These are phyloP conservation scores for Monosporozyma servazzii DNA, from an alignment of 805 yeast genomes.

Conservation along the genomic window DNA sequence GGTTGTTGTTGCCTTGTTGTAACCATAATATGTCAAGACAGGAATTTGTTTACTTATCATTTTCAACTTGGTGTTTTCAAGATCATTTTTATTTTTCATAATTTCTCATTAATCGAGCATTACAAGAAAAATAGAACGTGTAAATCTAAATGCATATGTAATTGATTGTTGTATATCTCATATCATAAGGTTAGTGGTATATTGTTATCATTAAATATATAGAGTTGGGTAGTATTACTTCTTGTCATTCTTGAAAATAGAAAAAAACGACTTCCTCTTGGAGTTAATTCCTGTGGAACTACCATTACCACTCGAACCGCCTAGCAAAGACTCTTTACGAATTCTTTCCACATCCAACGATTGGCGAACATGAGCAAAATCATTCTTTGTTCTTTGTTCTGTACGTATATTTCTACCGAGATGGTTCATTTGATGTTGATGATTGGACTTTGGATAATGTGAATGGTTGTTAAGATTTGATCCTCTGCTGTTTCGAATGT, in stretches of 20 bases:
- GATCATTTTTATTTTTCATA: not conserved
- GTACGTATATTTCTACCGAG: not conserved
- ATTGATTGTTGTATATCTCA: not conserved
- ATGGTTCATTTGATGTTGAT: not conserved
- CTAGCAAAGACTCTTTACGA: constrained; percentile 7
- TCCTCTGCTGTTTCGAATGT: not conserved
- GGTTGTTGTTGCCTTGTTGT: not conserved
- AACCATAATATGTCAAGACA: not conserved
- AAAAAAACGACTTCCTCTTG: constrained; percentile 22
- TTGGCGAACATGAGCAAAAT: constrained; percentile 14
- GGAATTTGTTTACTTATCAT: not conserved
- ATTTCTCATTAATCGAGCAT: constrained; percentile 1
- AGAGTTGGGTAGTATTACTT: not conserved
- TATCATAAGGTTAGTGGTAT: not conserved
- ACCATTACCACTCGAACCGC: not conserved
- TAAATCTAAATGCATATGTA: not conserved
- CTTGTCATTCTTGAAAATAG: constrained; percentile 20
- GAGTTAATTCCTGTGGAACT: not conserved
- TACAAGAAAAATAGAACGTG: not conserved
- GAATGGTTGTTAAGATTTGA: not conserved
- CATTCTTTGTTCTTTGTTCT: not conserved
- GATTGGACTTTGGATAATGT: not conserved
- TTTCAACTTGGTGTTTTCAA: not conserved
- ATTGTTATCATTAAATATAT: not conserved
- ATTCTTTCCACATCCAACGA: constrained; percentile 24